Conservation (phyloP, 176 grass and related monocot genomes). For the Themeda triandra region DNA sequence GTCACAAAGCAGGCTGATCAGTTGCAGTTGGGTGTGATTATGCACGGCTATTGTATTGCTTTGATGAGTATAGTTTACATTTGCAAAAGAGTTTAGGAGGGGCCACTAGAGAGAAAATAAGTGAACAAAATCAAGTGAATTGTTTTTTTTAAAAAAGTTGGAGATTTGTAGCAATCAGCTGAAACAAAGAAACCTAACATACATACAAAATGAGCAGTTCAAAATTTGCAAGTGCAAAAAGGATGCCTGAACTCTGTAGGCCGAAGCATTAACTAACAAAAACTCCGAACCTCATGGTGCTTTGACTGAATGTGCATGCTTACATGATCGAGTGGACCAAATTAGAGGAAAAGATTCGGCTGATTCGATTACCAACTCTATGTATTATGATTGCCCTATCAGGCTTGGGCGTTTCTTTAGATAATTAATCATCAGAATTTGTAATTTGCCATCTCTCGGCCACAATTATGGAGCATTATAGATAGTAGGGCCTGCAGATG, state of each 20-base stretch:
- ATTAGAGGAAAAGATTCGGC: not conserved
- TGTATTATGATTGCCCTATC: slow-evolving; percentile 26
- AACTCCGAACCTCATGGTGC: not conserved
- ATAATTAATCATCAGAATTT: slow-evolving; percentile 25
- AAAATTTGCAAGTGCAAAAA: not conserved
- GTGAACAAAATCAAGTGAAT: not conserved
- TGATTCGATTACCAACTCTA: slow-evolving; percentile 42
- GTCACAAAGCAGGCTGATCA: slow-evolving; percentile 27
- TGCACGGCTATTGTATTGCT: slow-evolving; percentile 22
- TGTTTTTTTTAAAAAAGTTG: not conserved
- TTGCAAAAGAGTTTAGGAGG: not conserved
- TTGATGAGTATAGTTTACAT: slow-evolving; percentile 15
- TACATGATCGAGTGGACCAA: not conserved
- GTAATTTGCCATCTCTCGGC: not conserved
- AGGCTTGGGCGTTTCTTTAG: slow-evolving; percentile 2
- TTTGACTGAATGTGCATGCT: slow-evolving; percentile 22
- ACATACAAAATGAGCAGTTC: not conserved
- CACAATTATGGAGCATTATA: not conserved
- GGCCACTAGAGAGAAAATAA: slow-evolving; percentile 23
- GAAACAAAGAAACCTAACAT: not conserved
- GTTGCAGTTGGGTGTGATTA: slow-evolving; percentile 33
- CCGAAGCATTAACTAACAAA: not conserved
- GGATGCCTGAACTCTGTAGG: not conserved
- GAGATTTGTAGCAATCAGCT: not conserved
- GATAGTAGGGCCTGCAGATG: slow-evolving; percentile 1